Evolutionary conservation across 805 yeast genomes (phyloP), one percentile per base, ranked within the genome.

Genomic region (Tetrapisispora arboricola): DNA sequence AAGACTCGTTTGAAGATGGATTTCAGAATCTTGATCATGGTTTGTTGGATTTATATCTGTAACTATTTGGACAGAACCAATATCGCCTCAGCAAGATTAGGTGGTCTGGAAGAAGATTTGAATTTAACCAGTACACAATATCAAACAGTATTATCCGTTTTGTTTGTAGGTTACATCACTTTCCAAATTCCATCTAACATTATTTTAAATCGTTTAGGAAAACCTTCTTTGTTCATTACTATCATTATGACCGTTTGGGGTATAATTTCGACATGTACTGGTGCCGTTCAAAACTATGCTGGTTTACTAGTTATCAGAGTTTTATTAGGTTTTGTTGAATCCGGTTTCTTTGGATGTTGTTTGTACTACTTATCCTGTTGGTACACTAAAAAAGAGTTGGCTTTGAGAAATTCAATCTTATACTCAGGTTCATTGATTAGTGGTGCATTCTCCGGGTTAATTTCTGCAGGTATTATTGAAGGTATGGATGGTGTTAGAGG

Each of bases 31-130:
- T 55, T 74, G 43, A 77, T 78, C 16, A 66, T 69, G 70, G 49
- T 73, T 25, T 67, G 72, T 42, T 58, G 65, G 46, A 68, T 74
- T 47, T 74, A 73, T 50, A 69, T 74, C 44, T 63, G 75, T 45
- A 74, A 74, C 48, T 72, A 66, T 34, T 56, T 76, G 39, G 81
- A 76, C 54, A 65, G 73, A 44, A 70, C 78, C n/a, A 75, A 75
- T 50, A 72, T 76, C 41, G 80, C 80, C 46, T 75, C 75, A 48
- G 80, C 80, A 11, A 65, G 66, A 29, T 64, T 72, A 2, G 79
- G 76, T 17, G 80, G 80, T 4, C 47, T 75, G 45, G 56, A 63
- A 1, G 60, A 60, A 24, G 72, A 66, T 44, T 42, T 73, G 17
- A 60, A 63, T 5, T 52, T 73, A 21, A 49, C 57, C 1, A 63